phyloP scores from a whole-genome alignment of 805 yeast genomes.

The Metschnikowia lunata region DNA sequence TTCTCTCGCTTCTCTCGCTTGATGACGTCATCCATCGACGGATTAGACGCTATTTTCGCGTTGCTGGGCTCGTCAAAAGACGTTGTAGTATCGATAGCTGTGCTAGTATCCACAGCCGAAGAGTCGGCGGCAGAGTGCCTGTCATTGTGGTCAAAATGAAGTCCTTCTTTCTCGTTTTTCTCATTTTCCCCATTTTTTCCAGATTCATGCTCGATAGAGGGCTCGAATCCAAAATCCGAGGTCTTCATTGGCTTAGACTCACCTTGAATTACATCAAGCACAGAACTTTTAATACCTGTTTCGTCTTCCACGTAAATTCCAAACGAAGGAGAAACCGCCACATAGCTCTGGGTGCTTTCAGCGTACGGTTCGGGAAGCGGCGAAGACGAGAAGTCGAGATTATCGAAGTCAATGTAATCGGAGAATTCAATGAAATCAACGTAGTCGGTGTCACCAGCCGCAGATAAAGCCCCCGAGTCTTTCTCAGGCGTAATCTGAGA shows the following conservation, averaged over 20 bases:
- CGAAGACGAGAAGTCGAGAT: constrained; percentile 25
- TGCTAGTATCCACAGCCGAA: constrained; percentile 3
- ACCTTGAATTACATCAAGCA: background rate
- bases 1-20: too few relatives aligned
- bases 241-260: too few relatives aligned
- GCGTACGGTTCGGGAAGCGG: constrained; percentile 3
- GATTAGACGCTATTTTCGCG: too few relatives aligned
- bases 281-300: background rate
- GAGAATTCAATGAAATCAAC: constrained; percentile 38
- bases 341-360: background rate
- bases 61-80: background rate
- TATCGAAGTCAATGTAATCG: constrained; percentile 38
- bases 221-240: too few relatives aligned
- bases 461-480: background rate
- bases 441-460: constrained; percentile 13
- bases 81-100: constrained; percentile 5
- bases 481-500: background rate
- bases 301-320: constrained; percentile 1
- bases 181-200: too few relatives aligned
- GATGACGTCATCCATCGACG: too few relatives aligned
- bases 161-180: background rate
- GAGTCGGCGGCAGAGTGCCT: background rate
- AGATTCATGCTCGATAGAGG: too few relatives aligned
- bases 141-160: background rate
- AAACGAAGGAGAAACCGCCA: constrained; percentile 1